Evolutionary conservation across 805 yeast species (phyloP), one percentile per base, ranked within the genome.

Genomic region (Starmerella bombi): DNA sequence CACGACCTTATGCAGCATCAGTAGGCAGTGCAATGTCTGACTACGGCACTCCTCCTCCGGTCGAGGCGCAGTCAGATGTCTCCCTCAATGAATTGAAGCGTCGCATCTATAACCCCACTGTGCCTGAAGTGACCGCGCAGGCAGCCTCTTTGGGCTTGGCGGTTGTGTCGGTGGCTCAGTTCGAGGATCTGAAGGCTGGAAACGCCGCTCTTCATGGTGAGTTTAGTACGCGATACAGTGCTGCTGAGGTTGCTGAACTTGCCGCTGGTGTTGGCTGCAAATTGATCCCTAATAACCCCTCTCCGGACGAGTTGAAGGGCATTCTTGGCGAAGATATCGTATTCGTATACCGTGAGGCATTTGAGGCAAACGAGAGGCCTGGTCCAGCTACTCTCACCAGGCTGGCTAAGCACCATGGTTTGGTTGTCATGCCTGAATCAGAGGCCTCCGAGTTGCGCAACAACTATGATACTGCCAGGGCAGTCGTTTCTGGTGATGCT

Each of bases 231-330:
- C 25, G 17, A 4, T 15, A 21, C 8, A 38, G 63, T n/a, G 59
- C 65, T 2, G 57, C 56, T 9, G 44, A 57, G 2, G 64, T 61
- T 15, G 44, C 41, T 5, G 36, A 37, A 6, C 31, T 43, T 4
- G 55, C 53, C 4, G 21, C 36, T 3, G 5, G 14, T 10, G 42
- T 43, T 5, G 50, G 49, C 14, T 32, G 43, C 15, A 43, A 39
- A 15, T 41, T 47, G 6, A 34, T 45, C 3, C 49, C 49, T 10
- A 30, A 38, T 10, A 40, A 42, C 36, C 49, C 49, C 2, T 34
- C 40, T 5, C 29, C 42, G 2, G 48, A 42, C 12, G 50, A 42
- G 37, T 43, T 48, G 2, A 18, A 31, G 16, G 44, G 38, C 4
- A 23, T 46, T n/a, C 25, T 36, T 15, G 36, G 45, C 17, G 40